Base-by-base conservation (phyloP, 495 filamentous ascomycete genomes). In the Bacidia gigantensis region DNA sequence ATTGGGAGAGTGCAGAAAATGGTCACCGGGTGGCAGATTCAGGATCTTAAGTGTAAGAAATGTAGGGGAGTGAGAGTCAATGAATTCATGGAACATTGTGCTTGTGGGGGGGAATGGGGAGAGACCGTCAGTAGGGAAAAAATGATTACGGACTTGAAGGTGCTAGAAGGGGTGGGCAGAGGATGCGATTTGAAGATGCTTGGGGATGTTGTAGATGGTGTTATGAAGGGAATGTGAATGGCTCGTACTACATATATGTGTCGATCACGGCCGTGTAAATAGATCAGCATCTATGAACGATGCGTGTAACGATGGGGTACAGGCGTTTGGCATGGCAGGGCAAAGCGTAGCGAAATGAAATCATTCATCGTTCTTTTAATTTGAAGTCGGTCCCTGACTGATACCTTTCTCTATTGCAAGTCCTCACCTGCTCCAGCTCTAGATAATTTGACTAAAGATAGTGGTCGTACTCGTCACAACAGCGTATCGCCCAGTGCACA, bases 11-110 rank as follows among this genome's bases (percentile, higher is more conserved):
- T 95, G 35, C 80, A 95, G 57, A 78, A 75, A 42, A 62, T 83
- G 56, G 72, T 89, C 9, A 78, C 83, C 26, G 79, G 82, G 61
- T 97, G 94, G 87, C 76, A 78, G 52, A 84, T 80, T 21, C 92
- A 97, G 72, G 92, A 98, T 65, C 67, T 97, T 43, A 88, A 87
- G 64, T 98, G 92, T 56, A 66, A 64, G 44, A 77, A 76, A 53
- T 77, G 74, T 56, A 63, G 61, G 38, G 60, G 51, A 10, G 62
- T 75, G 5, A 73, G 88, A 65, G 73, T 84, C 39, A 96, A 92
- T 69, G 92, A 95, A 59, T 93, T 97, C 62, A 84, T 89, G 81
- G 92, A 97, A 67, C 90, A 97, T 67, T 98, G 92, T 65, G 83
- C 82, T 23, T 98, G 92, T 69, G 83, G 84, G 46, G 90, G 93